Base-by-base conservation (phyloP, 2,329 filamentous ascomycete species). In the Myriosclerotinia duriaeana region DNA sequence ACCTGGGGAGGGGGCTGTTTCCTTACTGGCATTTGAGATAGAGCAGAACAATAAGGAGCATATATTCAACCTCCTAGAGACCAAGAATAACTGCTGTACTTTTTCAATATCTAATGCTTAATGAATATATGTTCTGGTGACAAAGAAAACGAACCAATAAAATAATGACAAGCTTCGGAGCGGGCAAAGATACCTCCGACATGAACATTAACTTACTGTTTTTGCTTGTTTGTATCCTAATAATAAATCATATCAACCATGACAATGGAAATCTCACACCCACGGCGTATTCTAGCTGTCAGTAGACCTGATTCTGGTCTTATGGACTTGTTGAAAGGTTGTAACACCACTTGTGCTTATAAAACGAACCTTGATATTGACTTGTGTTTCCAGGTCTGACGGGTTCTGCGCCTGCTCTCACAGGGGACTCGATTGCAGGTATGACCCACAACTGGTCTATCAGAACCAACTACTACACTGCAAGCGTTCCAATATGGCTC, bases 401-500 rank as follows among this genome's bases (percentile, higher is more conserved):
- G 0, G 84, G 84, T 61, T 77, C 77, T 5, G n/a, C 69, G 17
- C 73, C 74, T 26, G 65, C 74, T 75, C 26, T 83, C 78, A 40
- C 77, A 77, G 40, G 72, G 52, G 58, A 69, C 26, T 61, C 67
- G 78, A 53, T 76, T 77, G 87, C 87, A 1, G 87, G 88, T 36
- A 82, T 81, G 44, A 86, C 87, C 20, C 87, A 89, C 72, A 75
- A 78, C 53, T 80, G 87, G 42, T 67, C 77, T 11, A 77, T 90
- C 65, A 80, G 80, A 68, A 90, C 86, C 26, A 72, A 79, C 17
- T 90, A 90, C 79, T 90, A 89, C 78, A 81, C 77, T 34, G 82
- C 85, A 64, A 79, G 79, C 0, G 79, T 90, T 4, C 86, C 87
- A 53, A 80, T 90, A 70, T 90, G 88, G 88, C 80, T 90, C n/a